Conservation (phyloP, 2,329 filamentous ascomycete species). For the Aspergillus phoenicis region DNA sequence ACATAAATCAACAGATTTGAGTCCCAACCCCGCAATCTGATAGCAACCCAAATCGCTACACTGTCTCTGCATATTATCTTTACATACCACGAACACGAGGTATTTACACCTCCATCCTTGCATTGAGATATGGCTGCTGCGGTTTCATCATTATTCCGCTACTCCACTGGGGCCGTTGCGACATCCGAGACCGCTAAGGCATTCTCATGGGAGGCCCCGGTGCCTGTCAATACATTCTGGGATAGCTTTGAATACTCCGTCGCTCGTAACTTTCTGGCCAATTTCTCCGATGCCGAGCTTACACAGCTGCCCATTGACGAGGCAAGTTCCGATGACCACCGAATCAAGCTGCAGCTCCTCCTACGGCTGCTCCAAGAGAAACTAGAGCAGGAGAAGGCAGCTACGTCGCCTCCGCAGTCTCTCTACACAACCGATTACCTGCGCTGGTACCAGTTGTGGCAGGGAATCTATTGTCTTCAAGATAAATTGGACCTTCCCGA, state of each 20-base stretch:
- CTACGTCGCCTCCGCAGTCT: not conserved
- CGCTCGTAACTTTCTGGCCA: not conserved
- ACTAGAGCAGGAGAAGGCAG: not conserved
- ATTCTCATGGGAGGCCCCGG: not conserved
- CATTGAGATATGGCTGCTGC: too few relatives aligned
- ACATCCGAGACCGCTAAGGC: not conserved
- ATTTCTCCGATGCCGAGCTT: not conserved
- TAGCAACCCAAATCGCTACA: too few relatives aligned
- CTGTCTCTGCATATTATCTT: too few relatives aligned
- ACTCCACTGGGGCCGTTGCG: not conserved
- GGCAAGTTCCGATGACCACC: not conserved
- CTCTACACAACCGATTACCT: not conserved
- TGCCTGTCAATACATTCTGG: not conserved
- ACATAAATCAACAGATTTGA: too few relatives aligned
- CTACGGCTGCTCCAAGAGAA: not conserved
- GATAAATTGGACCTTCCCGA: not conserved
- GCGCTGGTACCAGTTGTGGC: not conserved
- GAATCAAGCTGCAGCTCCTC: not conserved
- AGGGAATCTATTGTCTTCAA: not conserved
- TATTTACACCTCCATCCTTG: too few relatives aligned
- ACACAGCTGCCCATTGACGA: not conserved
- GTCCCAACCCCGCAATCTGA: too few relatives aligned
- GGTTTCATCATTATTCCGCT: not conserved
- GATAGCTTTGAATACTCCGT: not conserved
- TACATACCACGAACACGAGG: too few relatives aligned